Evolutionary conservation across 2,329 filamentous ascomycete species (phyloP), one percentile per base, ranked within the genome.

Genomic region (Pseudocercospora ulei): DNA sequence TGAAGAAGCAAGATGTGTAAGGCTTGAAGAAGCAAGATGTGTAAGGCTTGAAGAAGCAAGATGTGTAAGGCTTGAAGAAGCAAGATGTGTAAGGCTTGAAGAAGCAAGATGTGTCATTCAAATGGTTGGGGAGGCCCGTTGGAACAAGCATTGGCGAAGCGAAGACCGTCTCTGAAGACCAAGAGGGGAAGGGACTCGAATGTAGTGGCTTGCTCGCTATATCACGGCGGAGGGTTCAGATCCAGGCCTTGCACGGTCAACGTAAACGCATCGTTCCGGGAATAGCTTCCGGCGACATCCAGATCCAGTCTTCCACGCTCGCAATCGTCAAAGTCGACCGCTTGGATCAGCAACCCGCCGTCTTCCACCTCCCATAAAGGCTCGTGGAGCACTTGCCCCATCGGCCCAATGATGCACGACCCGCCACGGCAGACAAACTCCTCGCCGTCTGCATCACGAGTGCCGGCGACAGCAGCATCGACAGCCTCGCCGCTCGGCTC

Each of bases 271-370:
- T 79, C 78, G 46, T 72, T 81, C 58, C 85, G 72, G 2, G 84
- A 87, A 61, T 93, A 94, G 56, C 80, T 86, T 0, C 87, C 87
- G 2, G 76, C 84, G 23, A 83, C 77, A 65, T 94, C 87, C 30
- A 94, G 60, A 59, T 94, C 86, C 48, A 94, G 59, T 36, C 84
- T 68, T 0, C 86, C 87, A 6, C 83, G 70, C 49, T 86, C 74
- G 52, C 87, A 94, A 50, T 94, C 85, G 31, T 92, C 82, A 54
- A 95, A 80, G 55, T 95, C 85, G 3, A 87, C 78, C 48, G 90
- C 82, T 0, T 75, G 70, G 20, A 73, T 73, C 35, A 86, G 63
- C 18, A 94, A 59, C 0, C 75, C 73, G 3, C 75, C 69, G 39
- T 79, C 65, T 38, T 87, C 78, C 29, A 67, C 62, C 43, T 93